Percentiles rank a stretch among this genome's conserved stretches.
These are phyloP conservation scores for Camillea tinctor DNA, from an alignment of 2,329 filamentous ascomycete genomes.

Conservation along the genomic window DNA sequence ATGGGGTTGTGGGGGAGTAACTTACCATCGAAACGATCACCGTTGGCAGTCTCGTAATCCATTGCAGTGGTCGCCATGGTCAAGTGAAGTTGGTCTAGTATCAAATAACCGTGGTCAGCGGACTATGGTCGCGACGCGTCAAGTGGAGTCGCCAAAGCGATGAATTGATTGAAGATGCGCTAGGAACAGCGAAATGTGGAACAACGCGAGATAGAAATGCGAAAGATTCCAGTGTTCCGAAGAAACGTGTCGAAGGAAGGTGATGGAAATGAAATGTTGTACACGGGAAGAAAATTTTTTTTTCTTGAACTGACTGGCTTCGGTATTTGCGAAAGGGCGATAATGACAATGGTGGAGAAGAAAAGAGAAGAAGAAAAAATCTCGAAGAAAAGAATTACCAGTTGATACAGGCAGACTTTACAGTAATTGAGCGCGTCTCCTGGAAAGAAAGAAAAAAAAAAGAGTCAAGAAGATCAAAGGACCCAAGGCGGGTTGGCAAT, in stretches of 20 bases:
- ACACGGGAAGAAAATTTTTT: neutral
- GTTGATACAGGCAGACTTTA: neutral
- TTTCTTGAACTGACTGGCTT: neutral
- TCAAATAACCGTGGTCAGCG: constrained; percentile 18
- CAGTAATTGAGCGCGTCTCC: neutral
- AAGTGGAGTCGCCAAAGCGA: constrained; percentile 4
- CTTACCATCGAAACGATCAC: constrained; percentile 66
- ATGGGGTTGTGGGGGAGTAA: constrained; percentile 4
- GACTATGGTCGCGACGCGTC: constrained; percentile 10
- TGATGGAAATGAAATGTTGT: neutral
- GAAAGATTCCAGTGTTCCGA: neutral
- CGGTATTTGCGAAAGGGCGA: neutral
- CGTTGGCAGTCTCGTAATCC: constrained; percentile 69
- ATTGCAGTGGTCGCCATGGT: constrained; percentile 64
- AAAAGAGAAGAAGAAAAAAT: neutral
- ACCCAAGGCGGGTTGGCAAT: neutral
- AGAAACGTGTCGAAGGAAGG: neutral
- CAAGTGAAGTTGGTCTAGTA: constrained; percentile 8
- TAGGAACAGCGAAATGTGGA: neutral
- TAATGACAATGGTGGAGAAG: neutral
- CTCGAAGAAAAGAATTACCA: neutral
- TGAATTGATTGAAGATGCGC: constrained; percentile 4
- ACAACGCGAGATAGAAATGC: neutral
- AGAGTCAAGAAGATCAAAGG: neutral
- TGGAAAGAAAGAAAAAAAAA: neutral